Evolutionary conservation across 2,329 filamentous ascomycete species (phyloP).

Genomic region (Pyricularia sp.): DNA sequence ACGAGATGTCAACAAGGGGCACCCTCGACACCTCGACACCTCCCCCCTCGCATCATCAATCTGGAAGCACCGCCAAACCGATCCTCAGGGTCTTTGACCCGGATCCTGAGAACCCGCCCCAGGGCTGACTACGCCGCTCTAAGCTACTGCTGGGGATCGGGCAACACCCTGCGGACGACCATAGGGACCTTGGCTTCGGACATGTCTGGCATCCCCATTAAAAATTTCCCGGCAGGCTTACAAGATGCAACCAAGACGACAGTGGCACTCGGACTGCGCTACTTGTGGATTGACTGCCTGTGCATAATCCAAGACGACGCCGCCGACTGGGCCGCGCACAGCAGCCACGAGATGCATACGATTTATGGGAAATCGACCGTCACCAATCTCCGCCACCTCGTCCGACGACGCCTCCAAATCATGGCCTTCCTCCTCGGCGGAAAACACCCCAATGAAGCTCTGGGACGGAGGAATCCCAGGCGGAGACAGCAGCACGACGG

Average conservation of each 20-base stretch:
- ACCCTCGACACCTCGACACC: not conserved
- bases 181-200: not conserved
- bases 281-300: not conserved
- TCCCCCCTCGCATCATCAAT: not conserved
- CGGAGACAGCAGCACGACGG: not conserved
- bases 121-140: not conserved
- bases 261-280: not conserved
- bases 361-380: constrained; percentile 7
- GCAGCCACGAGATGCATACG: not conserved
- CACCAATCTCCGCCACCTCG: constrained; percentile 3
- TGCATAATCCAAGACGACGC: not conserved
- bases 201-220: not conserved
- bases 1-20: not conserved
- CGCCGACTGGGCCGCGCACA: not conserved
- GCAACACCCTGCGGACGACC: not conserved
- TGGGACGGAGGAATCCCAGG: not conserved
- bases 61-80: not conserved
- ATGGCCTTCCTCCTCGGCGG: constrained; percentile 3
- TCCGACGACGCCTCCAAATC: constrained; percentile 1
- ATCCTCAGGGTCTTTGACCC: not conserved
- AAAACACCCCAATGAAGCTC: not conserved
- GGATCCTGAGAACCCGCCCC: not conserved
- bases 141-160: not conserved
- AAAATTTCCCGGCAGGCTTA: not conserved
- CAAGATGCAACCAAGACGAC: not conserved